A percentile compares a stretch with the other conserved stretches of the same genome.
phyloP scores from a whole-genome alignment of 352 stramenopile species.

The Salisapilia sapeloensis region DNA sequence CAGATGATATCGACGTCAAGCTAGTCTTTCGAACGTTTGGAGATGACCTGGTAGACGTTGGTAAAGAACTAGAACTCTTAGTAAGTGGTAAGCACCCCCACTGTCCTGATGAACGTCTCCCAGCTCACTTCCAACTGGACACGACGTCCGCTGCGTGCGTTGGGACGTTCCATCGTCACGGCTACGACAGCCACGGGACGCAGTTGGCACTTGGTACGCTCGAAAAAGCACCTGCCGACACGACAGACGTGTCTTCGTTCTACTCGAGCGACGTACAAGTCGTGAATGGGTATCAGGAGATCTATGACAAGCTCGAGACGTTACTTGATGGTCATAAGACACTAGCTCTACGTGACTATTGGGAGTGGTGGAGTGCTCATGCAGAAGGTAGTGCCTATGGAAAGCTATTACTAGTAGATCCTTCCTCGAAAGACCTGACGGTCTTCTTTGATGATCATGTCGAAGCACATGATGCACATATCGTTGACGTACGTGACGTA shows the following conservation, averaged over 20 bases:
- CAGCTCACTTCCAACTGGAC: slow-evolving; percentile 25
- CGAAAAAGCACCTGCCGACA: slow-evolving; percentile 11
- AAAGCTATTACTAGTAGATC: slow-evolving; percentile 48
- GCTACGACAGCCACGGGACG: slow-evolving; percentile 30
- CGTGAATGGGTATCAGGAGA: slow-evolving; percentile 15
- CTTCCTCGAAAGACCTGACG: slow-evolving; percentile 4
- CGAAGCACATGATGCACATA: slow-evolving; percentile 49
- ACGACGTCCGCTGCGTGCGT: slow-evolving; percentile 12
- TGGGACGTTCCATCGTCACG: slow-evolving; percentile 62
- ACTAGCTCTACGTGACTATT: slow-evolving; percentile 66
- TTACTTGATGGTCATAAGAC: slow-evolving; percentile 21
- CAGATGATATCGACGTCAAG: slow-evolving; percentile 18
- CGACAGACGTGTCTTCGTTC: slow-evolving; percentile 1
- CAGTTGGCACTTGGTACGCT: slow-evolving; percentile 42
- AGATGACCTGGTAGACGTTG: slow-evolving; percentile 58
- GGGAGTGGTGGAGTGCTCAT: slow-evolving; percentile 74
- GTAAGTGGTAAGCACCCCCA: slow-evolving; percentile 45
- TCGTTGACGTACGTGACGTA: slow-evolving; percentile 59
- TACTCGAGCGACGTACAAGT: too few relatives aligned
- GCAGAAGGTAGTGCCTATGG: slow-evolving; percentile 58
- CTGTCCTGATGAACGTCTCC: slow-evolving; percentile 12
- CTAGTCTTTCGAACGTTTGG: slow-evolving; percentile 73
- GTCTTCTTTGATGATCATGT: slow-evolving; percentile 78
- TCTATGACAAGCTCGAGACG: slow-evolving; percentile 6
- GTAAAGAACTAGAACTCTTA: slow-evolving; percentile 52